Percentiles rank a stretch among this genome's conserved stretches.
Evolutionary conservation across 2,329 filamentous ascomycete species (phyloP).

Genomic region (Paracamarosporium sp.): DNA sequence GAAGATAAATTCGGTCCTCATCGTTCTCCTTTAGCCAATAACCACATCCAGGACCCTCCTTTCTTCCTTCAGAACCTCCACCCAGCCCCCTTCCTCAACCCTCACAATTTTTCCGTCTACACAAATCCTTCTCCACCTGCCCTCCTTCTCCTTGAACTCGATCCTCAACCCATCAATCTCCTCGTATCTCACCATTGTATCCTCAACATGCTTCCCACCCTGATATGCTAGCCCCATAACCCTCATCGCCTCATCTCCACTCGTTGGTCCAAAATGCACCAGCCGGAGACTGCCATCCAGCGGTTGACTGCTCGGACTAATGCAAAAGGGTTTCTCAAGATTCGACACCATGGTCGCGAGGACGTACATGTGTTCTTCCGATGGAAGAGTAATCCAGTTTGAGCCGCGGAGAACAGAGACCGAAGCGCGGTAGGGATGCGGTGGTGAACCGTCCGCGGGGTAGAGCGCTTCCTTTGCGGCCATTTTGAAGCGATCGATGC

Average conservation of each 20-base stretch:
- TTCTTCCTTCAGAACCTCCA: conserved; percentile 66
- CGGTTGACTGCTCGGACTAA: conserved; percentile 75
- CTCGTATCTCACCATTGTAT: conserved; percentile 70
- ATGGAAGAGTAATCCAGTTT: conserved; percentile 44
- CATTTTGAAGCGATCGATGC: conserved; percentile 81
- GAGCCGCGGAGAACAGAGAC: conserved; percentile 52
- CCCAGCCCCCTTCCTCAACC: conserved; percentile 72
- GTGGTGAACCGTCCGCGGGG: conserved; percentile 57
- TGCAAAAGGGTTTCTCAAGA: conserved; percentile 80
- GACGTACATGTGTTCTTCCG: conserved; percentile 73
- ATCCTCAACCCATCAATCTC: conserved; percentile 72
- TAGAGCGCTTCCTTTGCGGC: conserved; percentile 79
- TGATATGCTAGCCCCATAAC: conserved; percentile 73
- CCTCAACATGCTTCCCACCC: conserved; percentile 62
- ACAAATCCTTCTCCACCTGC: conserved; percentile 82
- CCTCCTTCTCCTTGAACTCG: conserved; percentile 70
- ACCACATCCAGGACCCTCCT: conserved; percentile 48
- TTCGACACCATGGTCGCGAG: conserved; percentile 79
- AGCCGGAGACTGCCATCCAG: conserved; percentile 75
- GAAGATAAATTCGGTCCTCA: too few species aligned
- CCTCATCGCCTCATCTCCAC: conserved; percentile 72
- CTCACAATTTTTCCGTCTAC: conserved; percentile 89
- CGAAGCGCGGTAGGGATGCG: conserved; percentile 64
- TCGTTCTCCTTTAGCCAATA: not conserved
- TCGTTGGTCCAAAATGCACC: conserved; percentile 75